Conservation (phyloP, 345 rosid genomes). For the Eucalyptus erythrocorys region DNA sequence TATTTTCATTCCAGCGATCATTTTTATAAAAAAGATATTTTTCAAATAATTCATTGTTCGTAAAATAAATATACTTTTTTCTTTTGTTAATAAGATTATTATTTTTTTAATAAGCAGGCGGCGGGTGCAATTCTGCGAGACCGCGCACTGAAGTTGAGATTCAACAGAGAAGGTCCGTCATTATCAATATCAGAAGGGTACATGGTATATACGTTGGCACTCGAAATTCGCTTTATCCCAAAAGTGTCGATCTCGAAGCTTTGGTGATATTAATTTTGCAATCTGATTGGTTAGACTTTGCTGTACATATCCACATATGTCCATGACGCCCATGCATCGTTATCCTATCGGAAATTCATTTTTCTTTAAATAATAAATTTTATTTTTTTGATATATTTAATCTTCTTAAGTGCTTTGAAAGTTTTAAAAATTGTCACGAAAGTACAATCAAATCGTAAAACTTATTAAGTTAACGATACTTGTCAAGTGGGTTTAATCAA, state of each 20-base stretch:
- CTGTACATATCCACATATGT: background rate
- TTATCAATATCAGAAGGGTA: background rate
- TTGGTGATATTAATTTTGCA: background rate
- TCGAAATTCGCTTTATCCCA: background rate
- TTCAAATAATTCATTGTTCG: background rate
- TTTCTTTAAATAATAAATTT: background rate
- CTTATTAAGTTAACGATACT: rapidly evolving
- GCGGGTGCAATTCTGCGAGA: background rate
- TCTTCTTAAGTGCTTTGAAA: too few species aligned
- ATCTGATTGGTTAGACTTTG: background rate
- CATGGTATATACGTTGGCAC: background rate
- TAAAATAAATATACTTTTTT: background rate
- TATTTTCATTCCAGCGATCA: background rate
- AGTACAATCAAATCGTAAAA: too few species aligned
- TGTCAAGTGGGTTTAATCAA: too few species aligned
- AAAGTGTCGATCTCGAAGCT: background rate
- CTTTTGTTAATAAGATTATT: background rate
- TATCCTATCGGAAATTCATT: background rate
- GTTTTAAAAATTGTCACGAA: rapidly evolving
- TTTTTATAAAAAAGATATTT: background rate
- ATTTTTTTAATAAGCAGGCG: background rate
- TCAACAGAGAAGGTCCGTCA: background rate
- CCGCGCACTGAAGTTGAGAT: background rate
- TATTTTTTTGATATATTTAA: background rate
- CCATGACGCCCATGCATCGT: background rate